These are phyloP conservation scores for Iodosphaeria phyllophila DNA, from an alignment of 2,329 filamentous ascomycete genomes.

Conservation along the genomic window DNA sequence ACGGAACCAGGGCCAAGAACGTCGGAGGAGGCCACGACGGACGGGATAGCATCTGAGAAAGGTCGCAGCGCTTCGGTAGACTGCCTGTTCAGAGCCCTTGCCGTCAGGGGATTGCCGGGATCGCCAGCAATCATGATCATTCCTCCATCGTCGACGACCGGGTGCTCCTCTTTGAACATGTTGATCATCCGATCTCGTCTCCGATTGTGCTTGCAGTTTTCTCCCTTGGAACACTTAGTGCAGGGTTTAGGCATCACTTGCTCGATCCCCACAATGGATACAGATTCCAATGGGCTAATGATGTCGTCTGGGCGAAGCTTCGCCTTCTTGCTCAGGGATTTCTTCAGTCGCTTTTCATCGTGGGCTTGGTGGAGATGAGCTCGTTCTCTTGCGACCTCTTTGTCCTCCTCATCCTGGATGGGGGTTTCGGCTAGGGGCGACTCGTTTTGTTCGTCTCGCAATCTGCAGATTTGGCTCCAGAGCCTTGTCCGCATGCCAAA, in stretches of 20 bases:
- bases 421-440: slow-evolving; percentile 36
- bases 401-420: slow-evolving; percentile 39
- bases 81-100: slow-evolving; percentile 33
- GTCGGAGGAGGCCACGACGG: slow-evolving; percentile 81
- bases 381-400: slow-evolving; percentile 26
- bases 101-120: slow-evolving; percentile 57
- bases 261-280: slow-evolving; percentile 84
- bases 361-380: slow-evolving; percentile 14
- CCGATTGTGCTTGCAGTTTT: slow-evolving; percentile 66
- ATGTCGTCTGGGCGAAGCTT: slow-evolving; percentile 41
- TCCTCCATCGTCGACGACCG: slow-evolving; percentile 43
- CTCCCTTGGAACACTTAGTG: slow-evolving; percentile 75
- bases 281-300: slow-evolving; percentile 64
- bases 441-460: slow-evolving; percentile 36
- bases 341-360: slow-evolving; percentile 12
- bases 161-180: slow-evolving; percentile 57
- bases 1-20: slow-evolving; percentile 52
- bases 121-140: slow-evolving; percentile 63
- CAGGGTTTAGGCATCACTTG: slow-evolving; percentile 68
- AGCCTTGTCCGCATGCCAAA: slow-evolving; percentile 66
- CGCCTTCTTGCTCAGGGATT: too few relatives aligned
- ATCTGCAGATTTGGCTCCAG: slow-evolving; percentile 60
- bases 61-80: slow-evolving; percentile 40
- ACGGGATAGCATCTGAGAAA: slow-evolving; percentile 58
- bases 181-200: slow-evolving; percentile 65